Evolutionary conservation across 345 rosid species (phyloP).

Genomic region (Syzygium aqueum): DNA sequence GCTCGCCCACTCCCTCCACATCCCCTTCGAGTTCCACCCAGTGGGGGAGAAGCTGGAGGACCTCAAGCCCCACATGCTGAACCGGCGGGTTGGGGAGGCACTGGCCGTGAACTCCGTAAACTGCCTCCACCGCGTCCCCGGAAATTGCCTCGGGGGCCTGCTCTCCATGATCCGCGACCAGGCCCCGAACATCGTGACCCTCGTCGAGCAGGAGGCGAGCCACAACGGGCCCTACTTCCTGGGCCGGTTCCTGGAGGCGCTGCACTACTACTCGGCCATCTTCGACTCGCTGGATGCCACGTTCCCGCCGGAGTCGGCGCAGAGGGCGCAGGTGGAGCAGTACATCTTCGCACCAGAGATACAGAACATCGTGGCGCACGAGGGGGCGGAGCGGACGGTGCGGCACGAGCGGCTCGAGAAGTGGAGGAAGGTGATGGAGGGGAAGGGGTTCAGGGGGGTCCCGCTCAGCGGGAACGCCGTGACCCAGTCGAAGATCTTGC

Average conservation of each 20-base stretch:
- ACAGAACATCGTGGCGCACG: conserved; percentile 50
- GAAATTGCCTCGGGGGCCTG: conserved; percentile 29
- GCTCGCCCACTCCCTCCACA: conserved; percentile 54
- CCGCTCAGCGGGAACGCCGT: conserved; percentile 54
- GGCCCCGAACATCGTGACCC: conserved; percentile 53
- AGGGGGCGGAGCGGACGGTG: conserved; percentile 45
- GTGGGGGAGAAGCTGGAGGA: conserved; percentile 49
- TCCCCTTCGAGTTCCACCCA: conserved; percentile 53
- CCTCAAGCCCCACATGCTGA: conserved; percentile 57
- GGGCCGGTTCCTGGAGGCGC: conserved; percentile 61
- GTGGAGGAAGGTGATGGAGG: conserved; percentile 63
- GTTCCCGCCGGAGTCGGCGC: conserved; percentile 43
- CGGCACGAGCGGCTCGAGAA: conserved; percentile 63
- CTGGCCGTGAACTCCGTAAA: conserved; percentile 46
- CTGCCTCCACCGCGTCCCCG: conserved; percentile 45
- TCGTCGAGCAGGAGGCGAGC: conserved; percentile 65
- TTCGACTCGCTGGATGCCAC: conserved; percentile 61
- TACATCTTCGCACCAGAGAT: conserved; percentile 56
- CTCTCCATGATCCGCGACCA: conserved; percentile 54
- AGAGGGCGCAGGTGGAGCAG: conserved; percentile 61
- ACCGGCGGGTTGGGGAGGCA: conserved; percentile 56
- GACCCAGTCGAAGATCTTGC: conserved; percentile 51
- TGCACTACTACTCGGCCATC: conserved; percentile 56
- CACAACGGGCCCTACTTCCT: conserved; percentile 57
- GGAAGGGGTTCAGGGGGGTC: conserved; percentile 51